Evolutionary conservation across 495 filamentous ascomycete genomes (phyloP), one percentile per base, ranked within the genome.

Genomic region (Trichoderma asperelloides): DNA sequence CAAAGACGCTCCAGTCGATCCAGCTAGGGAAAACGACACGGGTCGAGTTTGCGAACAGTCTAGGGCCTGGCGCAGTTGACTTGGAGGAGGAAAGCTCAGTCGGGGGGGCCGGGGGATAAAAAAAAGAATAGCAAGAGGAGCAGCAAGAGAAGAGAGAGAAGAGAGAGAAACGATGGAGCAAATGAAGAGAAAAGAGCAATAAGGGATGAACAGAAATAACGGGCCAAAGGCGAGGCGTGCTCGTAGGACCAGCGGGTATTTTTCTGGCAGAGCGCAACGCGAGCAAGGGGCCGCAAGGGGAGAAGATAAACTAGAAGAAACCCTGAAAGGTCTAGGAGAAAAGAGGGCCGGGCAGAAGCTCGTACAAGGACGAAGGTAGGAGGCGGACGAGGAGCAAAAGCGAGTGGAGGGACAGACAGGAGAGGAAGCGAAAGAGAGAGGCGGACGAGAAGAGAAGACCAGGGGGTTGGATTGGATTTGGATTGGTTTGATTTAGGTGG

Each of bases 81-180:
- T 60, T 27, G 55, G 2, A 60, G 27, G 23, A 27, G 23, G 68
- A 74, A 66, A 68, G 33, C 33, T 37, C 33, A 37, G 71, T 69
- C 68, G 68, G 67, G 69, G 70, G 68, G 47, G 70, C 72, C 70
- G 69, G 65, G 65, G 71, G 69, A 69, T 62, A 73, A 66, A 69
- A 66, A 67, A 68, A 70, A 70, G 68, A 69, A 70, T 74, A 71
- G 69, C 72, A 70, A 69, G 71, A 71, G 67, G 71, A 74, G 71
- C 64, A 72, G 70, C 71, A 68, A 70, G 74, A 70, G 68, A 72
- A 68, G 68, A 70, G 70, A 65, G 71, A 74, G 71, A 72, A 65
- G 70, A 75, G 76, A 69, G 68, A 65, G 69, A 70, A 66, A 68
- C 45, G 70, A 68, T 30, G 55, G 55, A 55, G 23, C 55, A 60